phyloP scores from a whole-genome alignment of 2,329 filamentous ascomycete species.

The Sporothrix curviconia region DNA sequence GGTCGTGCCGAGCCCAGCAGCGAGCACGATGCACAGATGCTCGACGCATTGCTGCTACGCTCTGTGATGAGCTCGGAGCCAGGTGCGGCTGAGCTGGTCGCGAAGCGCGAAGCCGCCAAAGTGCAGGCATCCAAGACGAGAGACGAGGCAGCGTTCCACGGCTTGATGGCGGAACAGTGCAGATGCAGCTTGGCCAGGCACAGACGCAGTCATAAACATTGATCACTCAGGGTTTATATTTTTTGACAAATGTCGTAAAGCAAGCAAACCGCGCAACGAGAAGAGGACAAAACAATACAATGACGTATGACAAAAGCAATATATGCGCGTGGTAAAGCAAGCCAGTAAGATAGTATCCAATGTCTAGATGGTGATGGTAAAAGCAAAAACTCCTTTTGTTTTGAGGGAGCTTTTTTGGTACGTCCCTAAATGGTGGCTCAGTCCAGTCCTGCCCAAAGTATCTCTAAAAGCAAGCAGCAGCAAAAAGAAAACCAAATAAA shows the following conservation, averaged over 20 bases:
- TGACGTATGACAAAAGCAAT: too few relatives aligned
- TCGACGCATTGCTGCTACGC: slow-evolving; percentile 15
- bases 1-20: slow-evolving; percentile 11
- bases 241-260: too few relatives aligned
- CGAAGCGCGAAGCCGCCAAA: slow-evolving; percentile 12
- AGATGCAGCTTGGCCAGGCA: too few relatives aligned
- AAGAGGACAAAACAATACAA: too few relatives aligned
- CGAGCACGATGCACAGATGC: slow-evolving; percentile 20
- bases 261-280: too few relatives aligned
- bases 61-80: slow-evolving; percentile 27
- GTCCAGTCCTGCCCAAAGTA: neutral
- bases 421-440: neutral
- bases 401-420: neutral
- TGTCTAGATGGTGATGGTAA: neutral
- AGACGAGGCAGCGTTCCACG: slow-evolving; percentile 10
- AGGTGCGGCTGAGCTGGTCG: slow-evolving; percentile 19
- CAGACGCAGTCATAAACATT: too few relatives aligned
- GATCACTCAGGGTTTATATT: too few relatives aligned
- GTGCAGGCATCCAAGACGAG: slow-evolving; percentile 12
- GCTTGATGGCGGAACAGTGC: slow-evolving; percentile 21
- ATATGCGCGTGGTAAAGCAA: too few relatives aligned
- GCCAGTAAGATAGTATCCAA: slow-evolving; percentile 4
- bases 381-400: neutral
- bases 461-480: neutral
- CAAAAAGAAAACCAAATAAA: neutral